Evolutionary conservation across 1,284 basidiomycete species (phyloP), one percentile per base, ranked within the genome.

Genomic region (Cutaneotrichosporon daszewskae): DNA sequence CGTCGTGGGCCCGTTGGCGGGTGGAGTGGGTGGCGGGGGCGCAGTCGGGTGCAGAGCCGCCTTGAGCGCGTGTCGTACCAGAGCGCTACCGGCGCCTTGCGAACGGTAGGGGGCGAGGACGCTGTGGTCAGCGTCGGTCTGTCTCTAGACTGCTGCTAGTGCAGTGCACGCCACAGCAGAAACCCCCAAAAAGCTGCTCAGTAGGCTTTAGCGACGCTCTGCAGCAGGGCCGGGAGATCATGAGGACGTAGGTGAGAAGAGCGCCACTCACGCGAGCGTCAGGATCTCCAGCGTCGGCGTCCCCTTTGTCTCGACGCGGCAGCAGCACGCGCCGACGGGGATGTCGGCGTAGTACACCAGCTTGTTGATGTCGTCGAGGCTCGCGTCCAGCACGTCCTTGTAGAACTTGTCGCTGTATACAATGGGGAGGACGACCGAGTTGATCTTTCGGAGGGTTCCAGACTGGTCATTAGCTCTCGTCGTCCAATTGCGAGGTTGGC

Each of bases 331-430:
- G 20, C 69, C 69, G 25, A 71, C 69, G 25, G 69, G 69, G 43
- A 71, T 71, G 53, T 71, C 69, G 22, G 59, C 65, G 46, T 69
- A 71, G 53, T 71, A 71, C 31, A 71, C 68, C 20, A 71, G 64
- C 58, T 71, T 71, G 59, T 71, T 71, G 29, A 69, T 53, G 44
- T 69, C 68, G 45, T 71, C 69, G 18, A 68, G 48, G 3, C 42
- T 32, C 3, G 66, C 57, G 40, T 65, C 62, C 28, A 68, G 53
- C 13, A 69, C 63, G 35, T 68, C 62, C 44, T 68, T 69, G 60
- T 71, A 71, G 54, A 68, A 67, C 41, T 63, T 66, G 32, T 69
- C 68, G n/a, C 64, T 63, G 49, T 71, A 71, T n/a, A 59, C 60
- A 34, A 67, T 59, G 24, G 65, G 65, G 32, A 67, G 59, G 19